Evolutionary conservation across 2,329 filamentous ascomycete species (phyloP), one percentile per base, ranked within the genome.

Genomic region (Pseudogymnoascus sp.): DNA sequence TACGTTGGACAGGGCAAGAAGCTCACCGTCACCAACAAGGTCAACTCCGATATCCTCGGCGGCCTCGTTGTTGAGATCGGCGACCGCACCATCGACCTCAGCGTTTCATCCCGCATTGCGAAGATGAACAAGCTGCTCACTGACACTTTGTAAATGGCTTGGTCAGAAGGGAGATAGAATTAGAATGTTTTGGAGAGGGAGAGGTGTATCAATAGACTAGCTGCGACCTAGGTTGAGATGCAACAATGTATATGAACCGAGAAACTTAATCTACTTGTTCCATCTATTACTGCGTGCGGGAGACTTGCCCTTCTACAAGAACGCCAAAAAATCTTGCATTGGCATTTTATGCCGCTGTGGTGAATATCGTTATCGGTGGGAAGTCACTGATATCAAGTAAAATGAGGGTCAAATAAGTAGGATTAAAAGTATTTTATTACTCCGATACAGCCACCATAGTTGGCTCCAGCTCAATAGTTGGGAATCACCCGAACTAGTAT

Each of bases 71-170:
- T 99, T 73, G 93, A 97, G 81, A 89, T 97, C 70, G 93, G 92
- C 73, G 93, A 97, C 84, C 89, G 93, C 74, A 97, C 93, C 76
- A 96, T 99, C 74, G 94, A 99, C 79, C 88, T 97, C 70, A 94
- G 89, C 78, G 92, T 99, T 73, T 93, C 93, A 58, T 83, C 89
- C 76, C 95, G 93, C 85, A 88, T 99, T 78, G 85, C 90, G 76
- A 96, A 92, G 86, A 90, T 99, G 86, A 99, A 99, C 90, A 99
- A 97, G 88, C 87, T 96, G 76, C 89, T 99, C 75, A 92, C 85
- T 70, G 94, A 99, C 80, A 84, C 88, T 78, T 83, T 99, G 89
- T 99, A 96, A 90, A 92, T 58, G 47, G 47, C 16, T 8, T 54
- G 47, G 11, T 54, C 47, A 54, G 47, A 54, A 12, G 47, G 47